Evolutionary conservation across 306 rosid species (phyloP).

Genomic region (Acacia confusa): DNA sequence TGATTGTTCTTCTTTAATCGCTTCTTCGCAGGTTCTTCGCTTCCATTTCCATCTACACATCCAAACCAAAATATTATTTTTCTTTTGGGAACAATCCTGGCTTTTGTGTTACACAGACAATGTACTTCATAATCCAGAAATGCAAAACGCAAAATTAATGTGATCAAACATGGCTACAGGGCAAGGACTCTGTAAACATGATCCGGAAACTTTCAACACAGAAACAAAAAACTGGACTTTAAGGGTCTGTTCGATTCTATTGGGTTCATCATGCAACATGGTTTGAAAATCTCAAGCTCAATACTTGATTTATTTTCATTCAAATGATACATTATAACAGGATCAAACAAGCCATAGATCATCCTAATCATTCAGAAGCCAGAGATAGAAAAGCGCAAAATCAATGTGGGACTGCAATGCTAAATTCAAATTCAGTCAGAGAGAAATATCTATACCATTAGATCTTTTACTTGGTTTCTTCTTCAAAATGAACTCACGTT

Average conservation of each 20-base stretch:
- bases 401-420: conserved; percentile 1
- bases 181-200: not conserved
- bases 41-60: conserved; percentile 44
- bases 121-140: not conserved
- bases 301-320: not conserved
- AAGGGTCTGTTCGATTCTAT: not conserved
- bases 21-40: conserved; percentile 63
- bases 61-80: conserved; percentile 25
- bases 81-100: not conserved
- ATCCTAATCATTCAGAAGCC: not conserved
- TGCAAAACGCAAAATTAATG: not conserved
- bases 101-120: not conserved
- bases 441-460: conserved; percentile 51
- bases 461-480: conserved; percentile 55
- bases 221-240: not conserved
- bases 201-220: not conserved
- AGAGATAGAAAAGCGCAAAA: not conserved
- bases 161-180: not conserved
- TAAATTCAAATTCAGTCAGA: not conserved
- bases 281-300: not conserved
- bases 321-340: not conserved
- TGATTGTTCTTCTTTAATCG: conserved; percentile 53
- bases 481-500: conserved; percentile 85
- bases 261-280: not conserved
- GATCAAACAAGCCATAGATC: not conserved